phyloP scores from a whole-genome alignment of 768 basidiomycete species.

The Podaxis rugospora region DNA sequence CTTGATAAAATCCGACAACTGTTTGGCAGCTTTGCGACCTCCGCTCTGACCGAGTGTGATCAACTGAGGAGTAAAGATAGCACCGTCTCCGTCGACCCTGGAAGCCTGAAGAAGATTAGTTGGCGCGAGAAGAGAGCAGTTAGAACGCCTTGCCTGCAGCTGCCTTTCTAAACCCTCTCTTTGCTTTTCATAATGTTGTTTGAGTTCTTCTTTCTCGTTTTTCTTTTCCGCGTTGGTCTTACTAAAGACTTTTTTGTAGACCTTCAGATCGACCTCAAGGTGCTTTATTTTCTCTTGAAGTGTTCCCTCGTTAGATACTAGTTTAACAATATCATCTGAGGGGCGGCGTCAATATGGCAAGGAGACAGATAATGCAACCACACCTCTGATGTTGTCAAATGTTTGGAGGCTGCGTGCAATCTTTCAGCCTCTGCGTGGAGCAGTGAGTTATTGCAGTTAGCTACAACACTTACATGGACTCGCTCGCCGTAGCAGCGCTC shows the following conservation, averaged over 20 bases:
- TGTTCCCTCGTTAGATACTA: constrained; percentile 28
- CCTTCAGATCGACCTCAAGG: constrained; percentile 35
- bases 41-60: constrained; percentile 53
- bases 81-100: constrained; percentile 58
- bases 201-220: constrained; percentile 25
- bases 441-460: not conserved
- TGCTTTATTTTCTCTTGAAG: constrained; percentile 27
- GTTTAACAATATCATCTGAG: constrained; percentile 33
- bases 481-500: not conserved
- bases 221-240: constrained; percentile 30
- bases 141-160: constrained; percentile 28
- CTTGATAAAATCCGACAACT: constrained; percentile 37
- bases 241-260: constrained; percentile 40
- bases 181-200: constrained; percentile 33
- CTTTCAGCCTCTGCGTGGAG: not conserved
- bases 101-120: constrained; percentile 28
- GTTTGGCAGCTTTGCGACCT: constrained; percentile 51
- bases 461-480: not conserved
- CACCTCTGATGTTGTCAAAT: not conserved
- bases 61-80: constrained; percentile 53
- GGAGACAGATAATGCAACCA: not conserved
- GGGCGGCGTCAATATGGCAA: not conserved
- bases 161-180: constrained; percentile 33
- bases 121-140: not conserved
- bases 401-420: not conserved